Base-by-base conservation (phyloP, 2,329 filamentous ascomycete genomes). In the Monilinia polystroma region DNA sequence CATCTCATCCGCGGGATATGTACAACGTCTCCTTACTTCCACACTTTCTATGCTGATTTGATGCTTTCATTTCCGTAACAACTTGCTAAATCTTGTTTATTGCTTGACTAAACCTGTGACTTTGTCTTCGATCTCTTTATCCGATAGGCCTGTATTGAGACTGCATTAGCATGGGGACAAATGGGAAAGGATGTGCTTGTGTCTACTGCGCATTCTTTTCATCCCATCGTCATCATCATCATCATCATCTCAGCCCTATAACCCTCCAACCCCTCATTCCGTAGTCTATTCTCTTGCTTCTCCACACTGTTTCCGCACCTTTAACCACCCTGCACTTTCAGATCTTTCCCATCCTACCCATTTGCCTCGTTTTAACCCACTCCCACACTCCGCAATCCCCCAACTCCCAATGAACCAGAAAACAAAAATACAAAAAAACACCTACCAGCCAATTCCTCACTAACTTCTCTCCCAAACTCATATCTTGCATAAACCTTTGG, bases 401-500 rank as follows among this genome's bases (percentile, higher is more conserved):
- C 29, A 47, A 23, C 41, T 10, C 5, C 29, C 47, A 26, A 43
- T 14, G 41, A n/a, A n/a, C 18, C 45, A 20, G 7, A 32, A 7
- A 63, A 38, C n/a, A 53, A n/a, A 23, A 63, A 32, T 51, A 38
- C 8, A 20, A n/a, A 65, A 41, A 45, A 57, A 7, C n/a, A 47
- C 66, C 45, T 63, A 86, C 87, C 87, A 72, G 82, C 81, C 75
- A 91, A 77, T 63, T 84, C 80, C 72, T 87, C 83, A 77, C 86
- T 83, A 79, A 85, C 87, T 80, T 92, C 89, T 77, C 85, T 84
- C 72, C 89, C 89, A 70, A 87, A 84, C 67, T 87, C 94, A 78
- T 96, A 99, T 88, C 95, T 86, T 73, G 94, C 93, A 80, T 90
- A 98, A 71, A 99, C 87, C 79, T 87, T 90, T 71, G 95, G 94